These are phyloP conservation scores for Cochlearia excelsa DNA, from an alignment of 345 rosid genomes.

Conservation along the genomic window DNA sequence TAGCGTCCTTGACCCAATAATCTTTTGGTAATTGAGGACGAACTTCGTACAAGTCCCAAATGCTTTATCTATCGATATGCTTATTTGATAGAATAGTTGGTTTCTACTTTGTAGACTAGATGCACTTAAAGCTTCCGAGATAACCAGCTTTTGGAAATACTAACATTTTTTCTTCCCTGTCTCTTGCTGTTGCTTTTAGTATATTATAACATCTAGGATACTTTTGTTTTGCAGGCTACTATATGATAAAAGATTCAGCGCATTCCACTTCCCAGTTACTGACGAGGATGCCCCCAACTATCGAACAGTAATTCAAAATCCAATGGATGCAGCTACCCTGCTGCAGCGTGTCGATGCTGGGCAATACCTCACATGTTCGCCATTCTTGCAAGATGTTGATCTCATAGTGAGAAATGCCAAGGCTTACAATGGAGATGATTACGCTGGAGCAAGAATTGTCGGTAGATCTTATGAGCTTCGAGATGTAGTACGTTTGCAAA, in stretches of 20 bases:
- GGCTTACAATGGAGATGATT: slow-evolving; percentile 93
- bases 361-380: slow-evolving; percentile 74
- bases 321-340: slow-evolving; percentile 91
- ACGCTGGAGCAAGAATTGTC: slow-evolving; percentile 88
- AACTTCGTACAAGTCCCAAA: background rate
- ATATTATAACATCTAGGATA: slow-evolving; percentile 15
- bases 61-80: background rate
- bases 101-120: background rate
- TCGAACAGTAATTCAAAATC: slow-evolving; percentile 78
- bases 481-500: slow-evolving; percentile 63
- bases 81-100: slow-evolving; percentile 1
- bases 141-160: background rate
- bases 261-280: slow-evolving; percentile 85
- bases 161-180: background rate
- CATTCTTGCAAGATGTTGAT: slow-evolving; percentile 82
- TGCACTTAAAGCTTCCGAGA: background rate
- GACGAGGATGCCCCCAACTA: slow-evolving; percentile 99
- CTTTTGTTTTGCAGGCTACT: slow-evolving; percentile 54
- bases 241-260: slow-evolving; percentile 85
- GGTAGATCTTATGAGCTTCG: slow-evolving; percentile 94
- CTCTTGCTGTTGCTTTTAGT: background rate
- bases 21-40: slow-evolving; percentile 14
- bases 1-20: background rate
- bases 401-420: slow-evolving; percentile 91
- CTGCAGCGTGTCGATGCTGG: slow-evolving; percentile 89